Evolutionary conservation across 1,284 basidiomycete species (phyloP).

Genomic region (Pisolithus thermaeus): DNA sequence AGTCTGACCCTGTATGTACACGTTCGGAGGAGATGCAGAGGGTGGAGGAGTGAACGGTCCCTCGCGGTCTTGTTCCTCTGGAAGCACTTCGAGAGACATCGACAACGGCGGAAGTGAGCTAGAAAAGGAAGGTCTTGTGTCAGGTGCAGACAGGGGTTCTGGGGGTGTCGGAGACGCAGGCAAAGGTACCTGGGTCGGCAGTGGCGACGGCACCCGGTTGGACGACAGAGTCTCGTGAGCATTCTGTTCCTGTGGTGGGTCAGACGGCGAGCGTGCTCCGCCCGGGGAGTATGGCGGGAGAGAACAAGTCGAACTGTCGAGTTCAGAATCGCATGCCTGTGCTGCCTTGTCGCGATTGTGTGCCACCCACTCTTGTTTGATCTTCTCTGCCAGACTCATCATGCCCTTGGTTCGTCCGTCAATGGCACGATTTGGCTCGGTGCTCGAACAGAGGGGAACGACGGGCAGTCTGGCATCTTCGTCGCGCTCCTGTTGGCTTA

Average conservation of each 20-base stretch:
- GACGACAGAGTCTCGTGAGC: not conserved
- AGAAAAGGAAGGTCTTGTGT: constrained; percentile 18
- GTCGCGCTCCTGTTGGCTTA: constrained; percentile 43
- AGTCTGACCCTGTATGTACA: not conserved
- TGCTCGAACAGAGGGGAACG: constrained; percentile 14
- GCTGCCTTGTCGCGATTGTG: not conserved
- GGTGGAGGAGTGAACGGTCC: constrained; percentile 10
- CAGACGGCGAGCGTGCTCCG: not conserved
- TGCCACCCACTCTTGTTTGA: constrained; percentile 48
- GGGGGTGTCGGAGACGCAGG: not conserved
- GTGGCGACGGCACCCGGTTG: not conserved
- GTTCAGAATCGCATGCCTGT: constrained; percentile 5
- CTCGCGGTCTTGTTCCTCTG: constrained; percentile 24
- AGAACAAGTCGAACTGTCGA: constrained; percentile 11
- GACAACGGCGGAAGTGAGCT: constrained; percentile 22
- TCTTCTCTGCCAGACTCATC: constrained; percentile 38
- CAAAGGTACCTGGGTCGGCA: not conserved
- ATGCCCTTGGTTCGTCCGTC: constrained; percentile 6
- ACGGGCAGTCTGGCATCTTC: constrained; percentile 36
- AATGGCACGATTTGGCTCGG: not conserved
- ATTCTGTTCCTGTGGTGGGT: not conserved
- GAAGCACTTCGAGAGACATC: constrained; percentile 24
- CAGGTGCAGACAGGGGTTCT: not conserved
- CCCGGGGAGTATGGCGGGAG: not conserved
- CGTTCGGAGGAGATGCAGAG: not conserved